phyloP scores from a whole-genome alignment of 805 yeast genomes.

The Starmerella vaccinii region DNA sequence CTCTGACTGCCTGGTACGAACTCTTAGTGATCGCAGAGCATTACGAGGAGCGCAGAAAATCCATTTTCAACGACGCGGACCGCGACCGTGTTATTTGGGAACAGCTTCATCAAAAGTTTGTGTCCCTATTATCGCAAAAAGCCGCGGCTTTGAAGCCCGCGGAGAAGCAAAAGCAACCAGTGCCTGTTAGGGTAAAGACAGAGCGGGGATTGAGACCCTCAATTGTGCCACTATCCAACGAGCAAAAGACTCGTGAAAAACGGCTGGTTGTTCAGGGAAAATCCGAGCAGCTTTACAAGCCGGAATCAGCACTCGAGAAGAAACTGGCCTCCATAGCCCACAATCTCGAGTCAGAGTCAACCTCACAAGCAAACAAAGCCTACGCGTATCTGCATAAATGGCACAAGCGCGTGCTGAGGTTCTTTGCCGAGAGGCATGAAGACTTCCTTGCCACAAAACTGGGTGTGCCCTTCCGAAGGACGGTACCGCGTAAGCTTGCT shows the following conservation, averaged over 20 bases:
- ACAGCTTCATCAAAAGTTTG: constrained; percentile 19
- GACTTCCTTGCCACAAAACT: constrained; percentile 21
- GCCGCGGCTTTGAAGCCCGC: neutral
- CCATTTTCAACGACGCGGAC: constrained; percentile 32
- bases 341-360: constrained; percentile 3
- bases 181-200: neutral
- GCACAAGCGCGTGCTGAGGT: neutral
- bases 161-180: neutral
- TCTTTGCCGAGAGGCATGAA: neutral
- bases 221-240: neutral
- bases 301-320: constrained; percentile 15
- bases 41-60: constrained; percentile 28
- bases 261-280: neutral
- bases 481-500: constrained; percentile 27
- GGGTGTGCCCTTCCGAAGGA: constrained; percentile 31
- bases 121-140: neutral
- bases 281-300: constrained; percentile 9
- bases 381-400: neutral
- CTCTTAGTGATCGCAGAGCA: constrained; percentile 28
- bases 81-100: constrained; percentile 30
- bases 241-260: neutral
- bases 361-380: constrained; percentile 8
- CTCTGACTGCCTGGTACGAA: constrained; percentile 34
- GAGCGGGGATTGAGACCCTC: neutral
- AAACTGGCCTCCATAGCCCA: constrained; percentile 6